Conservation (phyloP, 169 alveolate genomes). For the Haemoproteus tartakovskyi region DNA sequence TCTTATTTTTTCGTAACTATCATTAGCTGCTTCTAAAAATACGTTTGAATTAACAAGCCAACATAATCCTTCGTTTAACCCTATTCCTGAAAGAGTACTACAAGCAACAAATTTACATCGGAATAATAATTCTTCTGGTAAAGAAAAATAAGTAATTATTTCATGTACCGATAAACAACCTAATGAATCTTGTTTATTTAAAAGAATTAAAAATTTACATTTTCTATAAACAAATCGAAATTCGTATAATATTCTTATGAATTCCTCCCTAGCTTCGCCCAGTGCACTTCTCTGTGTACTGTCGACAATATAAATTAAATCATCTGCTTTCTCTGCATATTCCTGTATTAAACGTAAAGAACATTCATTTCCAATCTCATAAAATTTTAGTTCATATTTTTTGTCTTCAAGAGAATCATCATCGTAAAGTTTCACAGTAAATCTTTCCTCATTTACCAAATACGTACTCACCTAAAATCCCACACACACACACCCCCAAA, state of each 20-base stretch:
- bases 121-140: constrained; percentile 41
- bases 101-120: constrained; percentile 50
- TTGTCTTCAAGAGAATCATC: constrained; percentile 12
- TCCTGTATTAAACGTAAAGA: constrained; percentile 46
- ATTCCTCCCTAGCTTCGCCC: constrained; percentile 62
- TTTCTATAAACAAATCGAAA: constrained; percentile 57
- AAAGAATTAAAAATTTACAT: constrained; percentile 62
- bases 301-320: constrained; percentile 45
- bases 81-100: constrained; percentile 58
- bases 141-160: constrained; percentile 49
- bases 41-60: constrained; percentile 33
- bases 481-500: not conserved
- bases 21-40: constrained; percentile 3
- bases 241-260: constrained; percentile 53
- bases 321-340: constrained; percentile 44
- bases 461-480: constrained; percentile 23
- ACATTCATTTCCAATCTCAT: constrained; percentile 46
- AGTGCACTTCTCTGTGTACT: constrained; percentile 26
- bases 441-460: constrained; percentile 58
- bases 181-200: constrained; percentile 61
- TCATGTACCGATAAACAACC: constrained; percentile 44
- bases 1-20: too few species aligned
- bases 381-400: constrained; percentile 41
- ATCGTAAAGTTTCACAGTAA: constrained; percentile 4
- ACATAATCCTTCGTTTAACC: constrained; percentile 58